These are phyloP conservation scores for Fusarium secorum DNA, from an alignment of 2,329 filamentous ascomycete genomes.

Conservation along the genomic window DNA sequence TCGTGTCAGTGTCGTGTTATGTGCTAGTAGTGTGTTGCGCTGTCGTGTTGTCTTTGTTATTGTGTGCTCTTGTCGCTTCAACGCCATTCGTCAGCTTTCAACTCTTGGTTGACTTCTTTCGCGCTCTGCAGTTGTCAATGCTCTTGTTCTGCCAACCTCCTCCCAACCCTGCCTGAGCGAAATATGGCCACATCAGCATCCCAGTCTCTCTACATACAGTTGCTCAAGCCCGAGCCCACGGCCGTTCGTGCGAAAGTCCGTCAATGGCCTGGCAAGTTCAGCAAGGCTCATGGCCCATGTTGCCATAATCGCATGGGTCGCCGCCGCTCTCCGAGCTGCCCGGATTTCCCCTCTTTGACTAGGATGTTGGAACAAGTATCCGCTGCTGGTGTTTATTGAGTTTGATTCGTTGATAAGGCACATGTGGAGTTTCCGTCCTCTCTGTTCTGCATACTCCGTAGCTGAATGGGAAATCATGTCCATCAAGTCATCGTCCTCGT, in stretches of 20 bases:
- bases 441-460: constrained; percentile 4
- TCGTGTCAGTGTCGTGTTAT: constrained; percentile 37
- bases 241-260: constrained; percentile 39
- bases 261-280: constrained; percentile 17
- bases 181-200: constrained; percentile 35
- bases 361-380: constrained; percentile 31
- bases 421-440: constrained; percentile 2
- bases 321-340: constrained; percentile 33
- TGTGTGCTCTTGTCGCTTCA: constrained; percentile 33
- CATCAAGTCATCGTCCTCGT: constrained; percentile 21
- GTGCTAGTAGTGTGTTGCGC: constrained; percentile 38
- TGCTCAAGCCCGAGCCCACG: constrained; percentile 37
- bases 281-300: constrained; percentile 6
- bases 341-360: constrained; percentile 32
- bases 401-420: constrained; percentile 16
- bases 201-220: constrained; percentile 28
- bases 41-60: constrained; percentile 37
- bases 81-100: constrained; percentile 26
- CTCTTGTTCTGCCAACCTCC: constrained; percentile 36
- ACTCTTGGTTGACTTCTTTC: constrained; percentile 21
- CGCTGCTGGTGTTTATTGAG: constrained; percentile 20
- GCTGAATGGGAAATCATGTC: not conserved
- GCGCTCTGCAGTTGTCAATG: constrained; percentile 29
- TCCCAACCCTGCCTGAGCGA: constrained; percentile 23
- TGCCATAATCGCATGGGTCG: constrained; percentile 24